Evolutionary conservation across 2,329 filamentous ascomycete genomes (phyloP).

Genomic region (Cordyceps cicadae): DNA sequence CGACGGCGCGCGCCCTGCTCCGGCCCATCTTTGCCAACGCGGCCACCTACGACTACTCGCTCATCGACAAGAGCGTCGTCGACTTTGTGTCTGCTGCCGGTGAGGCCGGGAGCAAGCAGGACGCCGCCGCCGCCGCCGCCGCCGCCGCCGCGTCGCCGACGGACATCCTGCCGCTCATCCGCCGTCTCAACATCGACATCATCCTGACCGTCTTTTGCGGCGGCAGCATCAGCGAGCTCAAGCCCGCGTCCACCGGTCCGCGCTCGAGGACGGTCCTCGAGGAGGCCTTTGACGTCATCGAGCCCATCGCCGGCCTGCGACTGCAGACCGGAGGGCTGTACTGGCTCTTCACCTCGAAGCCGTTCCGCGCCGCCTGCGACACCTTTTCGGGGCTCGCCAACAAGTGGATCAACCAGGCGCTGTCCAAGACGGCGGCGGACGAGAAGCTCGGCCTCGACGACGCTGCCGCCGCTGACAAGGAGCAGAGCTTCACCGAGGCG

Average conservation of each 20-base stretch:
- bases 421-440: not conserved
- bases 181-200: not conserved
- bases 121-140: no score
- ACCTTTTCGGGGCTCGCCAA: not conserved
- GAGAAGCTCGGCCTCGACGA: not conserved
- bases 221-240: not conserved
- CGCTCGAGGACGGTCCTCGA: not conserved
- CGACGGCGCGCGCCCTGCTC: not conserved
- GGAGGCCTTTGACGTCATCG: not conserved
- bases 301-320: not conserved
- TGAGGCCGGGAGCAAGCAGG: not conserved
- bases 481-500: not conserved
- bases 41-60: not conserved
- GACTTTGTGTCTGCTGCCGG: not conserved
- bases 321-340: not conserved
- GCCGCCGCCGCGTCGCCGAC: not conserved
- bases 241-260: not conserved
- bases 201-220: not conserved
- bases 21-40: not conserved
- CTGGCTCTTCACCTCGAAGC: conserved; percentile 3
- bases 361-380: not conserved
- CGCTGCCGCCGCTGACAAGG: not conserved
- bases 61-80: not conserved
- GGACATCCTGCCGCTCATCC: not conserved
- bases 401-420: not conserved